Evolutionary conservation across 768 basidiomycete species (phyloP).

Genomic region (Cyclocybe cylindracea): DNA sequence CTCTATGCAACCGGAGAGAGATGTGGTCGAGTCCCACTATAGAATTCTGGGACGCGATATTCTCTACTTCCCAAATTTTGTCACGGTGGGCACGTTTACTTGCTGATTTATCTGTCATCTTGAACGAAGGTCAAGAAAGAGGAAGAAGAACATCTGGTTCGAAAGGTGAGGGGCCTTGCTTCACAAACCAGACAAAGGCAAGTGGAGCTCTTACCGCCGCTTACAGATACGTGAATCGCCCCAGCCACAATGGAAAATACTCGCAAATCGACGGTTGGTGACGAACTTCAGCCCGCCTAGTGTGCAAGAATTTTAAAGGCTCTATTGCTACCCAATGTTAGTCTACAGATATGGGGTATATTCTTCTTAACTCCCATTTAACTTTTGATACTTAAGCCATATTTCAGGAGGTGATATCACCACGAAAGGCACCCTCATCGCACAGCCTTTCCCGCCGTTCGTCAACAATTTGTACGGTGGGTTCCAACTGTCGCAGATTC

Average conservation of each 20-base stretch:
- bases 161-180: conserved; percentile 57
- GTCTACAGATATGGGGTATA: conserved; percentile 76
- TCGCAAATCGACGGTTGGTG: conserved; percentile 68
- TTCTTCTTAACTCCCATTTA: not conserved
- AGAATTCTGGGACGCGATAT: conserved; percentile 41
- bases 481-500: not conserved
- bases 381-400: conserved; percentile 3
- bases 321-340: conserved; percentile 21
- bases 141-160: conserved; percentile 76
- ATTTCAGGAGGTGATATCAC: conserved; percentile 73
- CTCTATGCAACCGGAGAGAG: too few species aligned
- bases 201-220: conserved; percentile 10
- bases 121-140: conserved; percentile 36
- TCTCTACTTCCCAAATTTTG: conserved; percentile 79
- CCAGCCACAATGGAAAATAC: conserved; percentile 79
- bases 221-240: conserved; percentile 75
- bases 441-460: conserved; percentile 71
- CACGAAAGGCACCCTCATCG: conserved; percentile 65
- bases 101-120: not conserved
- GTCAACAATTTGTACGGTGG: conserved; percentile 62
- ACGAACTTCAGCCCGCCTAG: conserved; percentile 8
- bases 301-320: not conserved
- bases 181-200: not conserved
- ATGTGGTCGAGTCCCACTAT: conserved; percentile 19
- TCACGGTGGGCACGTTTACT: conserved; percentile 42